Percentiles rank a stretch among this genome's conserved stretches.
Evolutionary conservation across 805 yeast species (phyloP).

Genomic region (Lipomyces lipofer): DNA sequence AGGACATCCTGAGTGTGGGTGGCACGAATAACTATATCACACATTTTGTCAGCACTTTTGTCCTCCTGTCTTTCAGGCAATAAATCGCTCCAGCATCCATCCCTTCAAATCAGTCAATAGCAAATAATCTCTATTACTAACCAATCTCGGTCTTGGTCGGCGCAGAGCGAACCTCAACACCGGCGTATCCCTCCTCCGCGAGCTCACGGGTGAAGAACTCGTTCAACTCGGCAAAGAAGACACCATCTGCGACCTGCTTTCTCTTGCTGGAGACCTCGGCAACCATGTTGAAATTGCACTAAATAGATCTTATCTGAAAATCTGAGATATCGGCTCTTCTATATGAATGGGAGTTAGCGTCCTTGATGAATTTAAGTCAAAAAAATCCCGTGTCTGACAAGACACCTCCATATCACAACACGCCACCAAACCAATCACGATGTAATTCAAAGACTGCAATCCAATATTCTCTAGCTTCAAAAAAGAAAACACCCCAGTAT

Average conservation of each 20-base stretch:
- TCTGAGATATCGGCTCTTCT: too few relatives aligned
- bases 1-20: conserved; percentile 97
- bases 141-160: conserved; percentile 93
- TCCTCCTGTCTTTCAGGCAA: background rate
- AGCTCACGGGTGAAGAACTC: conserved; percentile 99
- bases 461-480: too few relatives aligned
- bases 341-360: too few relatives aligned
- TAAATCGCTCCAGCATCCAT: background rate
- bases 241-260: conserved; percentile 99
- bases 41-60: conserved; percentile 7
- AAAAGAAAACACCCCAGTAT: too few relatives aligned
- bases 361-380: too few relatives aligned
- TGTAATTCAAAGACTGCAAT: too few relatives aligned
- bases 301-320: too few relatives aligned
- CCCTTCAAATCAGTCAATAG: background rate
- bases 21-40: conserved; percentile 77
- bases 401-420: too few relatives aligned
- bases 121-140: conserved; percentile 7
- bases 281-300: conserved; percentile 35
- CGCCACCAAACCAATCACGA: too few relatives aligned
- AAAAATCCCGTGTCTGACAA: too few relatives aligned
- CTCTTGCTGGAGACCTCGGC: conserved; percentile 87
- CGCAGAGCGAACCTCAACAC: conserved; percentile 99
- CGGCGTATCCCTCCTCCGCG: conserved; percentile 99
- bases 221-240: conserved; percentile 99